Base-by-base conservation (phyloP, 2,329 filamentous ascomycete species). In the Neopestalotiopsis clavispora region DNA sequence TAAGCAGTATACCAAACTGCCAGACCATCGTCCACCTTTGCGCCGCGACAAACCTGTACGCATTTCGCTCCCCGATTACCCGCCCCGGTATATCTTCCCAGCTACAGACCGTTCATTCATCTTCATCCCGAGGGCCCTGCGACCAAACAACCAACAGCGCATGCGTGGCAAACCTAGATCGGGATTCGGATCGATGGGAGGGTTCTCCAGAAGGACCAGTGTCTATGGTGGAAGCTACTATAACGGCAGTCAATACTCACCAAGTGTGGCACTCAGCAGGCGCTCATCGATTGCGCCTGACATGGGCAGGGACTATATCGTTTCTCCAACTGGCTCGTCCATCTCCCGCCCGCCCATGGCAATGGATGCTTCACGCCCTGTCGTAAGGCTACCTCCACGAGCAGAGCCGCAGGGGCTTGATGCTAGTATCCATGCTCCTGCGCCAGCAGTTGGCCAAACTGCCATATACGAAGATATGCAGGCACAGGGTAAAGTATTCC, bases 11-110 rank as follows among this genome's bases (percentile, higher is more conserved):
- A 98, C 94, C 56, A 94, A 95, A 74, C 88, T 99, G 63, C 96
- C 96, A 23, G 94, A 98, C 78, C 96, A 98, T 80, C 91, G 96
- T 28, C 96, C 96, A 23, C 96, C 96, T 65, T 87, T 99, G 63
- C 92, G 96, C 71, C 91, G 96, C 75, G 96, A 99, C 83, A 99
- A 98, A 79, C 96, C 96, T 7, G 96, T 98, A 56, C 92, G 96
- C 65, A 94, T 99, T 73, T 98, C 94, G 9, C 85, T 99, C 57
- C 95, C 96, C 1, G 87, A 92, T 34, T 88, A 92, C 71, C 85
- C 90, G 13, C 93, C 94, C 45, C 90, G 93, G 71, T 98, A 98
- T 80, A 95, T 98, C 70, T 97, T 96, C 81, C 96, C 96, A 5
- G 92, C 94, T 2, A 86, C 89, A 61, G 95, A 98, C 75, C 87